A percentile compares a stretch with the other conserved stretches of the same genome.
phyloP scores from a whole-genome alignment of 495 filamentous ascomycete species.

The Daldinia concentrica region DNA sequence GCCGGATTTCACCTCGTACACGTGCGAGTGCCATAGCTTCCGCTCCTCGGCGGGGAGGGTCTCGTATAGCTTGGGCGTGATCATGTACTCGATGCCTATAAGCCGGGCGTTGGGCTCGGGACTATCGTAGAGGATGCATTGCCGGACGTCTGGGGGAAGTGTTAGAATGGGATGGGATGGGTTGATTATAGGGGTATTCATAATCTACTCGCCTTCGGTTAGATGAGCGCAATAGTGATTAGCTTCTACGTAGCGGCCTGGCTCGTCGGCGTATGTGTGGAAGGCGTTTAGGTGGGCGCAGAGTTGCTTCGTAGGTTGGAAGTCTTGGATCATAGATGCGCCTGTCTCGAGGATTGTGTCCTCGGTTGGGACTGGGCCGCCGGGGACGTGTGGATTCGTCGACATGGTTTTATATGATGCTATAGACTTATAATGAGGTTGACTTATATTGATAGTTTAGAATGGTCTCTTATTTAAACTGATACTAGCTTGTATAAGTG shows the following conservation, averaged over 20 bases:
- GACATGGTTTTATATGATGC: neutral
- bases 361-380: conserved; percentile 33
- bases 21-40: conserved; percentile 81
- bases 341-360: conserved; percentile 45
- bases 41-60: conserved; percentile 72
- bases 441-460: neutral
- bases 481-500: neutral
- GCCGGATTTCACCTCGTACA: conserved; percentile 87
- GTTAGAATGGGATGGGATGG: conserved; percentile 18
- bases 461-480: neutral
- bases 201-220: conserved; percentile 65
- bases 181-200: neutral
- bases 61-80: conserved; percentile 73
- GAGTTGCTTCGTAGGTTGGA: conserved; percentile 76
- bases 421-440: neutral
- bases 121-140: conserved; percentile 88
- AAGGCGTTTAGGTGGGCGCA: conserved; percentile 90
- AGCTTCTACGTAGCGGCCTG: conserved; percentile 72
- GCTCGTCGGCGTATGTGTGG: conserved; percentile 79
- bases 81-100: conserved; percentile 94
- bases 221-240: conserved; percentile 89
- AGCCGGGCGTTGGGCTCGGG: conserved; percentile 71
- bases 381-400: conserved; percentile 30
- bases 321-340: conserved; percentile 56
- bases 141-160: conserved; percentile 60